These are phyloP conservation scores for Backusella australiensis DNA, from an alignment of 192 early-diverging fungal species.

Conservation along the genomic window DNA sequence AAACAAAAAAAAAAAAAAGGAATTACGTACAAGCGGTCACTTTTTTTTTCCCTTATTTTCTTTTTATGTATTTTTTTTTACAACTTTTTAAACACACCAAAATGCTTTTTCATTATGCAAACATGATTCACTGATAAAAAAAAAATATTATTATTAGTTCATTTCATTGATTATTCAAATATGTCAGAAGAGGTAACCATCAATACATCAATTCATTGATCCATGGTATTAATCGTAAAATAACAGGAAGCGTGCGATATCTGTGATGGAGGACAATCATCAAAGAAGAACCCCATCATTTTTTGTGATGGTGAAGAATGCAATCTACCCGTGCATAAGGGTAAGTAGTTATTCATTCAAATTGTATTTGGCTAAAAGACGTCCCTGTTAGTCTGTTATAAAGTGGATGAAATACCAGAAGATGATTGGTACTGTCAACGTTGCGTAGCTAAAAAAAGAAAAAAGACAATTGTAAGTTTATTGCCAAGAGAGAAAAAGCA, in stretches of 20 bases:
- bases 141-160: not conserved
- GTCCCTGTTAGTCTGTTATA: constrained; percentile 34
- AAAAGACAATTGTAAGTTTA: constrained; percentile 40
- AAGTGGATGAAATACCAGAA: constrained; percentile 38
- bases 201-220: not conserved
- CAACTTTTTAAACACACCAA: not conserved
- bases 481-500: not conserved
- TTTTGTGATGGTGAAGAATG: constrained; percentile 51
- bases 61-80: not conserved
- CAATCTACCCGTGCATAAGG: constrained; percentile 42
- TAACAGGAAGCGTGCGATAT: constrained; percentile 37
- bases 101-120: not conserved
- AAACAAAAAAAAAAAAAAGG: not conserved
- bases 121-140: too few species aligned
- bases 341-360: not conserved
- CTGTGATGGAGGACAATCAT: constrained; percentile 43
- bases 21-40: not conserved
- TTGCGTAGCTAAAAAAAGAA: constrained; percentile 38
- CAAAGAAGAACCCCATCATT: constrained; percentile 43
- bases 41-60: not conserved
- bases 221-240: not conserved
- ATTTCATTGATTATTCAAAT: not conserved
- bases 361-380: not conserved
- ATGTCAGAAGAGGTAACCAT: not conserved
- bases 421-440: constrained; percentile 52